Evolutionary conservation across 2,329 filamentous ascomycete species (phyloP).

Genomic region (Aspergillus sp.): DNA sequence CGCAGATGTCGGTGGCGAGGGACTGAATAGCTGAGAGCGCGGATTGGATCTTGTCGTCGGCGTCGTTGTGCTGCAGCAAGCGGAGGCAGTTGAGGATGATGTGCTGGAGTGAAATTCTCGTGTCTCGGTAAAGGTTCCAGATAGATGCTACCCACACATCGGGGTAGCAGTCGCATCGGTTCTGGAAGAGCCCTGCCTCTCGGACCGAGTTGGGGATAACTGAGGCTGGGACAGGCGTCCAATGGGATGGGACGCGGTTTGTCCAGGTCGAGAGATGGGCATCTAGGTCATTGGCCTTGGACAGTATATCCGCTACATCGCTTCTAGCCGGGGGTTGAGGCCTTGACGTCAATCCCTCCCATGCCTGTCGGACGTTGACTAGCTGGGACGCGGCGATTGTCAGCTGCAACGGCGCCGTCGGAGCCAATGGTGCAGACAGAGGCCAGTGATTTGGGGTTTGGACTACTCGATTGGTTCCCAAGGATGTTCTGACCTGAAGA

Average conservation of each 20-base stretch:
- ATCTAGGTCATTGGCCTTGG: constrained; percentile 14
- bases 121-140: constrained; percentile 23
- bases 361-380: constrained; percentile 15
- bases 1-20: constrained; percentile 19
- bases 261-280: constrained; percentile 15
- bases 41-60: constrained; percentile 2
- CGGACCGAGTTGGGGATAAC: constrained; percentile 18
- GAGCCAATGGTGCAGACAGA: constrained; percentile 6
- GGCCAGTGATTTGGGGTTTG: constrained; percentile 17
- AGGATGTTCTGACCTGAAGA: constrained; percentile 15
- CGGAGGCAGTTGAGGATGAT: constrained; percentile 19
- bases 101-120: constrained; percentile 16
- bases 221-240: constrained; percentile 14
- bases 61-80: constrained; percentile 5
- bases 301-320: constrained; percentile 8
- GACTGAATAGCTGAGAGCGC: constrained; percentile 6
- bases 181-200: constrained; percentile 14
- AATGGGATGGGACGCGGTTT: constrained; percentile 14
- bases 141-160: constrained; percentile 21
- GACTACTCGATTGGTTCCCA: constrained; percentile 11
- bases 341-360: constrained; percentile 9
- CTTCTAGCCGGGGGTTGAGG: constrained; percentile 1
- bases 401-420: constrained; percentile 12
- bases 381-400: constrained; percentile 13
- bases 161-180: constrained; percentile 21